Evolutionary conservation across 805 yeast genomes (phyloP).

Genomic region (Starmerella riodocensis): DNA sequence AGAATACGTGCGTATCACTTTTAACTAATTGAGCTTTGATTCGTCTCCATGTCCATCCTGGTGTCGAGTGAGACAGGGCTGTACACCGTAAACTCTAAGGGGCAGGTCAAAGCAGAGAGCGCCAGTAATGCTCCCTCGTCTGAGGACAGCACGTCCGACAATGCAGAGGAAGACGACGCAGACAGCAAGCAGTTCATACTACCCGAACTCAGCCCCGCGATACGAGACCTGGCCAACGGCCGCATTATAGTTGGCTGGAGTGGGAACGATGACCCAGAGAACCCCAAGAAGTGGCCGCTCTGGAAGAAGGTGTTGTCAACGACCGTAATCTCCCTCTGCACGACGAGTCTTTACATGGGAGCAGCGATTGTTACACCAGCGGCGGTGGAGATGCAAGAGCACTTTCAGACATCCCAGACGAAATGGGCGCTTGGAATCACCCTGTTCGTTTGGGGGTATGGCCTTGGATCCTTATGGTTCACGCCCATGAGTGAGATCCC

Average conservation of each 20-base stretch:
- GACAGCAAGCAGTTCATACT: too few relatives aligned
- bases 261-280: constrained; percentile 24
- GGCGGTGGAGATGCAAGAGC: constrained; percentile 30
- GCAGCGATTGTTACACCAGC: constrained; percentile 49
- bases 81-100: too few relatives aligned
- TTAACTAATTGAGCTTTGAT: too few relatives aligned
- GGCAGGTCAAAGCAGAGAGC: too few relatives aligned
- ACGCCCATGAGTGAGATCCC: constrained; percentile 42
- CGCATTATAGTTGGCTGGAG: constrained; percentile 23
- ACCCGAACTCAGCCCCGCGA: too few relatives aligned
- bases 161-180: too few relatives aligned
- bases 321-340: constrained; percentile 32
- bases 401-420: constrained; percentile 31
- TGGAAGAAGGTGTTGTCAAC: constrained; percentile 31
- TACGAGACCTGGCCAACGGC: constrained; percentile 55
- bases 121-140: too few relatives aligned
- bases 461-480: constrained; percentile 42
- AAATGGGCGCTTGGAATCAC: constrained; percentile 40
- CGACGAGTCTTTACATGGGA: constrained; percentile 45
- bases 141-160: too few relatives aligned
- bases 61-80: too few relatives aligned
- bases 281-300: constrained; percentile 47
- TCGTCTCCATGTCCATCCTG: too few relatives aligned
- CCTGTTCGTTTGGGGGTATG: constrained; percentile 47
- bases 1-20: too few relatives aligned